Conservation (phyloP, 371 early-diverging fungal genomes). For the Sporodiniella umbellata region DNA sequence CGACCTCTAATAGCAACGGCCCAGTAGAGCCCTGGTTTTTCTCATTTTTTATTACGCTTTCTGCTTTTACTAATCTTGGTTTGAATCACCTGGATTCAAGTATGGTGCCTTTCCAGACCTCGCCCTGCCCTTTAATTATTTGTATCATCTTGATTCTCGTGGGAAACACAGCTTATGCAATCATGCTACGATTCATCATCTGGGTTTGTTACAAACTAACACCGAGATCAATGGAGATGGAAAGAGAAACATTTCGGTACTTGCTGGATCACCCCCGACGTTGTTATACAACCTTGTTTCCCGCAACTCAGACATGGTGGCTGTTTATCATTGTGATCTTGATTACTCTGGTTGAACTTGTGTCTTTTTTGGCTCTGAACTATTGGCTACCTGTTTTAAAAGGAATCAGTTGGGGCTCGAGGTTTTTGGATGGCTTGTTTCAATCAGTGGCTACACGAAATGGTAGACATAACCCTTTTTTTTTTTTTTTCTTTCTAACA, state of each 20-base stretch:
- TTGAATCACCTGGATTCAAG: constrained; percentile 38
- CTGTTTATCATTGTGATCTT: constrained; percentile 32
- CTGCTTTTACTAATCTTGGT: constrained; percentile 42
- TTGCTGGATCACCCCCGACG: constrained; percentile 47
- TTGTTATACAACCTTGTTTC: constrained; percentile 44
- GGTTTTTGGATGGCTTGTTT: constrained; percentile 45
- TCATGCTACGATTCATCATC: constrained; percentile 38
- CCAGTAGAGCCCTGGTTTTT: constrained; percentile 45
- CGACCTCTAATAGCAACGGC: constrained; percentile 27
- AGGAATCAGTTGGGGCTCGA: constrained; percentile 38
- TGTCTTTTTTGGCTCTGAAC: constrained; percentile 42
- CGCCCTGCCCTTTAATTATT: constrained; percentile 35
- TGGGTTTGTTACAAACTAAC: constrained; percentile 33
- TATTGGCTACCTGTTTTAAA: constrained; percentile 41
- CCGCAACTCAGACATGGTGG: constrained; percentile 48
- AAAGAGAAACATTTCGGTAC: constrained; percentile 36
- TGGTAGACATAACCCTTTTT: constrained; percentile 14
- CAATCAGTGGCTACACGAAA: constrained; percentile 48
- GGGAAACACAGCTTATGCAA: constrained; percentile 47
- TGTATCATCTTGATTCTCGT: constrained; percentile 31
- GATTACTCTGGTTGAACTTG: constrained; percentile 36
- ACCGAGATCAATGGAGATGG: constrained; percentile 25
- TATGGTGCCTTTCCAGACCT: constrained; percentile 41
- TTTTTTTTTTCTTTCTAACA: neutral
- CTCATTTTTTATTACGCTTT: constrained; percentile 37